phyloP scores from a whole-genome alignment of 768 basidiomycete genomes.

The Tulasnella sp. region DNA sequence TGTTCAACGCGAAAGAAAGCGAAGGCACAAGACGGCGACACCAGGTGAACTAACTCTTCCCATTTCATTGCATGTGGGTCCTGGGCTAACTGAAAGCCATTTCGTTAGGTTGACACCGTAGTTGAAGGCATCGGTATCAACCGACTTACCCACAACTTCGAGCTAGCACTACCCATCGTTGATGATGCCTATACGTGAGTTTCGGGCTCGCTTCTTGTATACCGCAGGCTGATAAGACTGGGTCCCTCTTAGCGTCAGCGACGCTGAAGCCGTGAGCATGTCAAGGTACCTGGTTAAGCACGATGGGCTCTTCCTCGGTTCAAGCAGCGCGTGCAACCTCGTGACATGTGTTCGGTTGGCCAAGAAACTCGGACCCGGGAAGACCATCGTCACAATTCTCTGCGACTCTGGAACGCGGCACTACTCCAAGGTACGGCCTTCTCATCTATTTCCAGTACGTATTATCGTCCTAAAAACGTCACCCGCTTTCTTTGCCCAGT shows the following conservation, averaged over 20 bases:
- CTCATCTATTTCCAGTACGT: background rate
- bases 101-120: slow-evolving; percentile 72
- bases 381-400: slow-evolving; percentile 80
- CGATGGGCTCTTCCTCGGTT: slow-evolving; percentile 92
- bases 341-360: slow-evolving; percentile 82
- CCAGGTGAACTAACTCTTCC: slow-evolving; percentile 36
- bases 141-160: slow-evolving; percentile 82
- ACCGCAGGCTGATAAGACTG: background rate
- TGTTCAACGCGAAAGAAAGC: slow-evolving; percentile 88
- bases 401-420: slow-evolving; percentile 90
- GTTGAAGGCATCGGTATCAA: slow-evolving; percentile 97
- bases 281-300: slow-evolving; percentile 82
- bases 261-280: slow-evolving; percentile 93
- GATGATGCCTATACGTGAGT: slow-evolving; percentile 79
- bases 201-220: background rate
- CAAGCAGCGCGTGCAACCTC: slow-evolving; percentile 92
- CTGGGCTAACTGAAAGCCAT: background rate
- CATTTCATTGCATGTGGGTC: background rate
- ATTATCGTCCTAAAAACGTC: background rate
- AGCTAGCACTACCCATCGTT: slow-evolving; percentile 72
- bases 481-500: background rate
- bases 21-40: slow-evolving; percentile 91
- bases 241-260: slow-evolving; percentile 57
- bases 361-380: slow-evolving; percentile 63
- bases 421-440: slow-evolving; percentile 72